phyloP scores from a whole-genome alignment of 2,329 filamentous ascomycete species.

The Aspergillus oerlinghausenensis region DNA sequence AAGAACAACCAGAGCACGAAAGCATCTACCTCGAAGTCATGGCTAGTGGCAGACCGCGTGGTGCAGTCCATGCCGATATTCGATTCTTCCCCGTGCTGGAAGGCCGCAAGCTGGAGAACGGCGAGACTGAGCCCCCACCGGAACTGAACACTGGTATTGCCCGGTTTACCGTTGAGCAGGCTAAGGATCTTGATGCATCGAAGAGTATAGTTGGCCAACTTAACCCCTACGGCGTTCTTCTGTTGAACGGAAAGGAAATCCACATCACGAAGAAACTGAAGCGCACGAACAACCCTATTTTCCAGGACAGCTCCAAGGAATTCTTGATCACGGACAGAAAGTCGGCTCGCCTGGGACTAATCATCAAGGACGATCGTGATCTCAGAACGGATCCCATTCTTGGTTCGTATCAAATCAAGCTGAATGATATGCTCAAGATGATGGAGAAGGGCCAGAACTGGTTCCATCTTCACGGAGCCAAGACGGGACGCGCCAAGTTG shows the following conservation, averaged over 20 bases:
- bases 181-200: constrained; percentile 87
- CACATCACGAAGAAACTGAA: constrained; percentile 89
- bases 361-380: constrained; percentile 93
- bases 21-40: constrained; percentile 81
- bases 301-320: constrained; percentile 88
- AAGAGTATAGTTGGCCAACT: constrained; percentile 89
- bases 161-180: constrained; percentile 88
- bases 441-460: constrained; percentile 93
- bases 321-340: constrained; percentile 92
- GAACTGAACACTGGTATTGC: constrained; percentile 92
- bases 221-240: constrained; percentile 82
- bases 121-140: constrained; percentile 72
- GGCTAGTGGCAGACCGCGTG: constrained; percentile 77
- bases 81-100: constrained; percentile 94
- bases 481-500: constrained; percentile 84
- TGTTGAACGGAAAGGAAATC: constrained; percentile 88
- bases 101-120: constrained; percentile 61
- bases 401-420: constrained; percentile 89
- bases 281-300: constrained; percentile 95
- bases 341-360: constrained; percentile 81
- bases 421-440: constrained; percentile 87
- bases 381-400: constrained; percentile 76
- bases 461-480: constrained; percentile 80
- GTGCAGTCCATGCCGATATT: constrained; percentile 73
- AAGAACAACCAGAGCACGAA: constrained; percentile 72